Conservation (phyloP, 306 rosid genomes). For the Cucumis cinereus region DNA sequence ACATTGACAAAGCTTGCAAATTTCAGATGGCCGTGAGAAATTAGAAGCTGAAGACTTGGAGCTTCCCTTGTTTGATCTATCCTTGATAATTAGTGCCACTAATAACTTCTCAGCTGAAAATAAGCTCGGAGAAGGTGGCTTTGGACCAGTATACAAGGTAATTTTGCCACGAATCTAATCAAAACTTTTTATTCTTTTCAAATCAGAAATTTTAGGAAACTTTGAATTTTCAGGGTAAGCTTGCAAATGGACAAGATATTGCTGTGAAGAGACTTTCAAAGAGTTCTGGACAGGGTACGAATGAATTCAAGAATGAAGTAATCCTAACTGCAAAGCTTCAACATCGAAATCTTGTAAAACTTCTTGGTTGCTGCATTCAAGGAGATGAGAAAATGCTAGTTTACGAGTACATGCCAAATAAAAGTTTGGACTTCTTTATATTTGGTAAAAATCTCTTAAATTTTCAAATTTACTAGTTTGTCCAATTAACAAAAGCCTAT, state of each 20-base stretch:
- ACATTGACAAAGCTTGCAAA: not conserved
- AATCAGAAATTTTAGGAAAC: not conserved
- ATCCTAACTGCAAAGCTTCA: conserved; percentile 34
- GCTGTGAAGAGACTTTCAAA: conserved; percentile 52
- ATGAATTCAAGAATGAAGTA: conserved; percentile 11
- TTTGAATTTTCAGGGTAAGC: conserved; percentile 23
- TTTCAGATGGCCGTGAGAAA: not conserved
- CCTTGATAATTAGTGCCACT: conserved; percentile 22
- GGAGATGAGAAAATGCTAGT: no score
- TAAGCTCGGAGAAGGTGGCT: no score
- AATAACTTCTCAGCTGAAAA: no score
- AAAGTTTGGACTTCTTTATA: no score
- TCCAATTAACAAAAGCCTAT: not conserved
- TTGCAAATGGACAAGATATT: conserved; percentile 31
- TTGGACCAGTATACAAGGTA: no score
- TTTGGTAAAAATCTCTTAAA: not conserved
- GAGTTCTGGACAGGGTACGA: conserved; percentile 39
- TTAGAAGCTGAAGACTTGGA: conserved; percentile 20
- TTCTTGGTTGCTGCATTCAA: no score
- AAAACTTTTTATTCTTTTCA: not conserved
- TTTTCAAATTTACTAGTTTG: not conserved
- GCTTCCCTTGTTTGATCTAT: conserved; percentile 28
- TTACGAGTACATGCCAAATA: no score
- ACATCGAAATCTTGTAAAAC: no score
- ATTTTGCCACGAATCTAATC: not conserved